Evolutionary conservation across 306 rosid genomes (phyloP).

Genomic region (Heteromeles arbutifolia): DNA sequence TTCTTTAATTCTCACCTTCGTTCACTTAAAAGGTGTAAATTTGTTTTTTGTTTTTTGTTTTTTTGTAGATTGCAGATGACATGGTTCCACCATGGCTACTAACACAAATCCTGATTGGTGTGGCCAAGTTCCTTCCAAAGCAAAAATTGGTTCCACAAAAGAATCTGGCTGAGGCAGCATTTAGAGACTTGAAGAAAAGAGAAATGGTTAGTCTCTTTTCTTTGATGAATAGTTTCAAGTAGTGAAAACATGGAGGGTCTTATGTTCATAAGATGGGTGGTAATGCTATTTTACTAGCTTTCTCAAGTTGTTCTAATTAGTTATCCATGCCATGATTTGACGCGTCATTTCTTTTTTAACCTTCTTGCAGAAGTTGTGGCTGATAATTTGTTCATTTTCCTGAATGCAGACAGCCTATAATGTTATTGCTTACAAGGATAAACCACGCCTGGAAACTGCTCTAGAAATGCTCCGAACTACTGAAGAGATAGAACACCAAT

Average conservation of each 20-base stretch:
- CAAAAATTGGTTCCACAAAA: constrained; percentile 73
- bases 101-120: constrained; percentile 44
- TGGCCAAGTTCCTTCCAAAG: constrained; percentile 68
- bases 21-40: constrained; percentile 11
- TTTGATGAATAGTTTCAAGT: not conserved
- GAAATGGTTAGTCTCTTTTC: constrained; percentile 42
- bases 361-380: not conserved
- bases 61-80: constrained; percentile 76
- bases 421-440: constrained; percentile 74
- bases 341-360: not conserved
- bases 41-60: not conserved
- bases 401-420: constrained; percentile 59
- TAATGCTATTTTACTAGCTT: not conserved
- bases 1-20: constrained; percentile 1
- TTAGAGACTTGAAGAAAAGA: constrained; percentile 62
- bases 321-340: not conserved
- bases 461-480: constrained; percentile 72
- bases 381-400: constrained; percentile 8
- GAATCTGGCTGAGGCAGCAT: constrained; percentile 78
- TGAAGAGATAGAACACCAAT: constrained; percentile 61
- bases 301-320: not conserved
- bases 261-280: not conserved
- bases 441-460: constrained; percentile 73
- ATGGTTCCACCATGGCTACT: constrained; percentile 72
- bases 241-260: not conserved